Base-by-base conservation (phyloP, 306 rosid species). In the Casuarina glauca region DNA sequence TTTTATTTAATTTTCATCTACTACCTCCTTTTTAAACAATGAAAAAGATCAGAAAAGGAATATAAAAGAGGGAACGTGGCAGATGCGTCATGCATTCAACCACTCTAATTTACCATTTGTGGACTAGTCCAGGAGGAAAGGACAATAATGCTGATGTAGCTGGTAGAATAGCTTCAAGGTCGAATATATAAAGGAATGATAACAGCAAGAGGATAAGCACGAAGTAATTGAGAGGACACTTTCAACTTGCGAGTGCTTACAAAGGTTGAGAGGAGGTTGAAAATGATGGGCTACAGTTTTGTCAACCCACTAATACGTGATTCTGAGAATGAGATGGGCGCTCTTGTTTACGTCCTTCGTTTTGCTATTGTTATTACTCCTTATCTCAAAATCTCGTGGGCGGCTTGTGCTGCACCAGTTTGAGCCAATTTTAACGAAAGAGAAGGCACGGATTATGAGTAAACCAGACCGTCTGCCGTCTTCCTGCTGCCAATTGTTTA, bases 161-260 rank as follows among this genome's bases (percentile, higher is more conserved):
- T 49, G 20, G n/a, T 12, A 62, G 15, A 62, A 35, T 62, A 36
- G n/a, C 20, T 13, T 62, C 44, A 62, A 32, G 38, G 44, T 6
- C 42, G 43, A 26, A 17, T 49, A 8, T 3, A 76, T 15, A 16
- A 77, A 43, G 9, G 2, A 71, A 3, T 60, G 38, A 38, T 36
- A 2, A 4, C 1, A 15, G 1, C 13, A 36, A 63, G 46, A 63
- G 74, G 80, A 82, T 79, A 74, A 79, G 80, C 79, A 78, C 78
- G 45, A n/a, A 46, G 52, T 70, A 79, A 74, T 80, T 70, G 80
- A 75, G 50, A 7, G 73, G 64, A 63, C 2, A 54, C 79, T 71
- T 55, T 54, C 35, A 63, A 63, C 43, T n/a, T 35, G 16, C 3
- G 43, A 42, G 9, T 74, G 54, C 50, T 41, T 57, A 53, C 60